Conservation (phyloP, 495 filamentous ascomycete species). For the Penicillium coffeae region DNA sequence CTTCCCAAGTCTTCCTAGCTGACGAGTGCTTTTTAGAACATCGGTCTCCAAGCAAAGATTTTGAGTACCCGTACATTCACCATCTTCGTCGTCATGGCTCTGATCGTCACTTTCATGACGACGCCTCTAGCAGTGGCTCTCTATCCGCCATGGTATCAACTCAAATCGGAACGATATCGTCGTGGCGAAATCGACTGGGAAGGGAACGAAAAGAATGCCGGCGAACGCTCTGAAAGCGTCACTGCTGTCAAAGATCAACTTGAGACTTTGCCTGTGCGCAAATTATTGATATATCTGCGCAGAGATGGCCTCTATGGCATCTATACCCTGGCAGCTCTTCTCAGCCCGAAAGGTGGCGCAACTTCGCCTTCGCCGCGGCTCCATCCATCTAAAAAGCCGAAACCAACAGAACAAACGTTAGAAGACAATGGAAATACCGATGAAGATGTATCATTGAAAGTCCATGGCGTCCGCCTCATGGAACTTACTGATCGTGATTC, state of each 20-base stretch:
- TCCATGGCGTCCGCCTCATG: conserved; percentile 80
- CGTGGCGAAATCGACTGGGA: conserved; percentile 94
- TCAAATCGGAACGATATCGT: conserved; percentile 86
- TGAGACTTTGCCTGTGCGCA: conserved; percentile 33
- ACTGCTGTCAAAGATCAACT: conserved; percentile 43
- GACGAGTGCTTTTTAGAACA: conserved; percentile 59
- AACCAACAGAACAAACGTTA: conserved; percentile 18
- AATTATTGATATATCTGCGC: conserved; percentile 67
- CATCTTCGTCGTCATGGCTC: conserved; percentile 97
- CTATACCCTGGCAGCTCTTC: conserved; percentile 76
- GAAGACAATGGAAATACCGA: conserved; percentile 25
- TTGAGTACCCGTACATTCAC: conserved; percentile 86
- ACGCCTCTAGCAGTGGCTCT: conserved; percentile 75
- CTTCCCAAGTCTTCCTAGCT: background rate
- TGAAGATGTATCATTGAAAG: conserved; percentile 50
- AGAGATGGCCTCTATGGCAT: conserved; percentile 84
- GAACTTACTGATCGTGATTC: conserved; percentile 92
- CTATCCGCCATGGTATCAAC: conserved; percentile 88
- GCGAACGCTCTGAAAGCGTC: conserved; percentile 34
- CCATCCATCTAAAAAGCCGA: conserved; percentile 43
- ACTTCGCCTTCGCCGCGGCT: conserved; percentile 33
- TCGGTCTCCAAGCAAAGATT: conserved; percentile 89
- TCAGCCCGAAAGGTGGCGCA: conserved; percentile 36
- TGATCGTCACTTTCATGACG: conserved; percentile 88
- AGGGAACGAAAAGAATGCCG: conserved; percentile 52